Base-by-base conservation (phyloP, 83 land plant genomes). In the Picea abies region DNA sequence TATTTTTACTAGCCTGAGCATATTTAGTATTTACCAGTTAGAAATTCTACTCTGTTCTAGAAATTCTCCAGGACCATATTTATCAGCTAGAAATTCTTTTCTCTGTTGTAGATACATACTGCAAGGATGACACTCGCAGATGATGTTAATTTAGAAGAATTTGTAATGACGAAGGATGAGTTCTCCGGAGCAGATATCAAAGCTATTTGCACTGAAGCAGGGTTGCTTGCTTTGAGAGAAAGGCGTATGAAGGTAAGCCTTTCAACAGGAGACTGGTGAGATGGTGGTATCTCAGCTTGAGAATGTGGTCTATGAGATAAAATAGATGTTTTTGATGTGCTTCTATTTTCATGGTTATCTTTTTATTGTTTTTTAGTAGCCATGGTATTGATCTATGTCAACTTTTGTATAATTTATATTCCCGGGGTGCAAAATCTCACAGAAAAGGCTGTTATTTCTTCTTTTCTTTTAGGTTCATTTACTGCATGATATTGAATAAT, bases 101-200 rank as follows among this genome's bases (percentile, higher is more conserved):
- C 64, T 58, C 68, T 44, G 29, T 19, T 72, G 82, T 80, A 89
- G 91, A 89, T 89, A 17, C 91, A 89, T 70, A 88, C 91, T 60
- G 79, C 91, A 73, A 82, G 85, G 71, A 89, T 89, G 91, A 89
- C 90, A 14, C 71, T 89, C 8, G 73, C 90, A 17, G 91, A 88
- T 4, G 91, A 89, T 83, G 91, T 89, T 7, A 89, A 88, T 72
- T 73, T 89, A 23, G 91, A 89, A 78, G 90, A 89, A 82, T 88
- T 89, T 77, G 91, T 88, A 79, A 88, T 88, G 90, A 88, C 91
- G 3, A 89, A 88, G 39, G 91, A 89, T 78, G 91, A 89, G 68
- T 88, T 89, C 82, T 88, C 90, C 4, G 90, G 91, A 65, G 91
- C 90, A 25, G 88, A 89, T 65, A 88, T 89, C 78, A 89, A 89